Base-by-base conservation (phyloP, 805 yeast species). In the Hanseniaspora hatyaiensis region DNA sequence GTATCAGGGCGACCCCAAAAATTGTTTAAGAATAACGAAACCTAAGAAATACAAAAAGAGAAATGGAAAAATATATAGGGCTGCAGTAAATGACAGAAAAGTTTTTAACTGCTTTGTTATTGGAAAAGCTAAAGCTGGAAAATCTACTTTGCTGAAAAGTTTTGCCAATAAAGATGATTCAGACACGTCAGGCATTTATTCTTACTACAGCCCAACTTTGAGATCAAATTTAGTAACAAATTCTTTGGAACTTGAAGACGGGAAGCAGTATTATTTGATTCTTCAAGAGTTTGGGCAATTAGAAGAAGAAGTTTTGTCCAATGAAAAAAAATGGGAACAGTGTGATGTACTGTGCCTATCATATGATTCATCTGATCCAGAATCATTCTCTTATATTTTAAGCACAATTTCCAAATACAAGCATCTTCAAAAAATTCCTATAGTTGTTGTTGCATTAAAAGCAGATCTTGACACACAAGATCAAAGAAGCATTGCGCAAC, bases 381-480 rank as follows among this genome's bases (percentile, higher is more conserved):
- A 89, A 48, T 84, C 95, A 36, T 92, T 92, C 61, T 83, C 87
- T 47, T 78, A 83, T 59, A 65, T 88, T 45, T 80, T 82, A 23
- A 82, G 82, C 16, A 60, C 88, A n/a, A 66, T 87, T 12, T 66
- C 71, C 26, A 71, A 67, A 52, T 77, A 81, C 56, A 74, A 78
- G 1, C 65, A 68, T 28, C 64, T 80, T 16, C 74, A 80, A 54
- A 72, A 73, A 45, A 65, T 92, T 2, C 99, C 99, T 0, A 73
- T 81, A 3, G 78, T 92, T 0, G 84, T 80, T 57, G 96, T 88
- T 1, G 98, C 96, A 0, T 66, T 88, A 30, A 92, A 92, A 59
- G 97, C 98, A 0, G 99, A 92, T 63, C 68, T 86, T 31, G 99
- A 92, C 61, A 78, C 94, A 54, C 97, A 88, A 59, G 96, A 89